Evolutionary conservation across 257 asterid species (phyloP).

Genomic region (Striga asiatica): DNA sequence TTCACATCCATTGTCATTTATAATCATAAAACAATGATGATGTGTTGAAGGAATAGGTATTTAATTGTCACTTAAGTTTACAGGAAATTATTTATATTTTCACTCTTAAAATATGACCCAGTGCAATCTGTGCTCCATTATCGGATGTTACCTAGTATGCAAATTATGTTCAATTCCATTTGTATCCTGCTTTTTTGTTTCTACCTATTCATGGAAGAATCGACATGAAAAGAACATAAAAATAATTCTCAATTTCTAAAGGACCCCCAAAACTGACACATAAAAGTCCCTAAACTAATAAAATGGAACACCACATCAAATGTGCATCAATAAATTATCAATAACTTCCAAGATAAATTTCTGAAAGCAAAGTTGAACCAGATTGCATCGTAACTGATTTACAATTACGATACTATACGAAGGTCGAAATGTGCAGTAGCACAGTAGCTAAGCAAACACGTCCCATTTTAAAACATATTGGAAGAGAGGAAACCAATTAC

Average conservation of each 20-base stretch:
- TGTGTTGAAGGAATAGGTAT: background rate
- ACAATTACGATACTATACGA: no score
- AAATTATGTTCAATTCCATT: slow-evolving; percentile 3
- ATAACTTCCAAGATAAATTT: no score
- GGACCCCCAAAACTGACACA: no score
- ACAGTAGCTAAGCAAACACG: background rate
- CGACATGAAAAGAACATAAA: no score
- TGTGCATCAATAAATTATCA: background rate
- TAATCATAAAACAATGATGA: background rate
- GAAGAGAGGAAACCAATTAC: slow-evolving; percentile 31
- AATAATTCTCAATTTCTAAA: no score
- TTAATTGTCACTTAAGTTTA: background rate
- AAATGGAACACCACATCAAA: background rate
- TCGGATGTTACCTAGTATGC: background rate
- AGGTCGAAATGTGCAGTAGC: no score
- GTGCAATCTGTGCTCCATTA: background rate
- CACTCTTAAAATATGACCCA: background rate
- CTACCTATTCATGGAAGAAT: no score
- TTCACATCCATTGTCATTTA: background rate
- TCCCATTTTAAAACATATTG: background rate
- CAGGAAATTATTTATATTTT: background rate
- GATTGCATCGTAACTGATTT: slow-evolving; percentile 13
- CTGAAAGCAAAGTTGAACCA: background rate
- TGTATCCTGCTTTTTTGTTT: no score
- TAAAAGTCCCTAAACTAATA: no score